Percentiles rank a stretch among this genome's conserved stretches.
Conservation (phyloP, 441 rosid genomes). For the Sinapis alba region DNA sequence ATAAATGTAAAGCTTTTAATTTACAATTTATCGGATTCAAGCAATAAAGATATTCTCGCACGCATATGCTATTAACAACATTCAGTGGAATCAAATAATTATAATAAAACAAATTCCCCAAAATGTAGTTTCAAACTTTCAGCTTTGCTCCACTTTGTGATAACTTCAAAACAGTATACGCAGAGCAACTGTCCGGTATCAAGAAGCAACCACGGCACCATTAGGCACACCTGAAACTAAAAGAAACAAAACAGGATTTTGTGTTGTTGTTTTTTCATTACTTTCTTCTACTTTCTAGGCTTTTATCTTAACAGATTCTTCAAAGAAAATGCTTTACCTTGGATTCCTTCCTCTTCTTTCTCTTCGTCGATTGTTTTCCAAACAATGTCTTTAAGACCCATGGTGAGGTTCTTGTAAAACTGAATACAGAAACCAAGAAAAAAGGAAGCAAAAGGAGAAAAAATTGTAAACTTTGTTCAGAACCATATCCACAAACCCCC, state of each 20-base stretch:
- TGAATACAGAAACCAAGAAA: slow-evolving; percentile 32
- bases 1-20: slow-evolving; percentile 1
- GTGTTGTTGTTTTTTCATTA: background rate
- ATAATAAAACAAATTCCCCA: background rate
- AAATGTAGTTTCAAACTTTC: slow-evolving; percentile 12
- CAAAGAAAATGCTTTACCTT: slow-evolving; percentile 15
- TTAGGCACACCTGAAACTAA: slow-evolving; percentile 30
- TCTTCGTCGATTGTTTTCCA: slow-evolving; percentile 79
- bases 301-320: slow-evolving; percentile 4
- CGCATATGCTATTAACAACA: slow-evolving; percentile 23
- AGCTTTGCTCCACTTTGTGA: slow-evolving; percentile 15
- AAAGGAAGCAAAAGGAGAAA: background rate
- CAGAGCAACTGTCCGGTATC: background rate
- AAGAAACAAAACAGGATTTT: slow-evolving; percentile 12
- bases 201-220: slow-evolving; percentile 28
- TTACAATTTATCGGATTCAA: background rate
- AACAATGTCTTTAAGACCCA: slow-evolving; percentile 90
- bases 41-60: background rate
- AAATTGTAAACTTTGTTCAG: background rate
- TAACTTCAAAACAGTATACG: no score
- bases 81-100: slow-evolving; percentile 8
- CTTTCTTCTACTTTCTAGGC: slow-evolving; percentile 6
- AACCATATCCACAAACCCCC: background rate
- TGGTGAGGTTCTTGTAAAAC: slow-evolving; percentile 86
- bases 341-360: slow-evolving; percentile 50